These are phyloP conservation scores for Cenchrus americanus DNA, from an alignment of 176 grass and related monocot genomes.

Conservation along the genomic window DNA sequence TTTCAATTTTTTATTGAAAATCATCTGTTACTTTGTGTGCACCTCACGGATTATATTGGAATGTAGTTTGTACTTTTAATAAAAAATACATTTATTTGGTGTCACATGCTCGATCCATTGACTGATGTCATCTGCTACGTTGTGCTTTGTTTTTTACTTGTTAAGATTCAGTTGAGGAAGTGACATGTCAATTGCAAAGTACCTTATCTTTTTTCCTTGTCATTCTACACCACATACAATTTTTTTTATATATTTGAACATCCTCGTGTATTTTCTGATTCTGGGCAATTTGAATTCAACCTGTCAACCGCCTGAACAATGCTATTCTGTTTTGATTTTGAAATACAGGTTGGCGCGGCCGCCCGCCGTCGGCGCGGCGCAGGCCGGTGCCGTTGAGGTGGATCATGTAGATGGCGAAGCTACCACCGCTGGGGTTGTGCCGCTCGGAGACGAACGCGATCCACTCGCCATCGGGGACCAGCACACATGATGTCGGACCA, in stretches of 20 bases:
- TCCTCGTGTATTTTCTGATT: background rate
- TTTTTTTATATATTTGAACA: background rate
- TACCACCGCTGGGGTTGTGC: conserved; percentile 65
- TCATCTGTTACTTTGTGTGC: background rate
- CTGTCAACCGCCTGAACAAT: conserved; percentile 15
- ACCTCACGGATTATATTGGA: background rate
- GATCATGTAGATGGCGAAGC: conserved; percentile 83
- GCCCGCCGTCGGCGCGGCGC: conserved; percentile 63
- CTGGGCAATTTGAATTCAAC: background rate
- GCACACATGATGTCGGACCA: conserved; percentile 98
- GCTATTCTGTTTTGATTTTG: conserved; percentile 31
- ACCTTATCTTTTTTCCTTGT: background rate
- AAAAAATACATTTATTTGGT: conserved; percentile 8
- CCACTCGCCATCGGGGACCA: conserved; percentile 97
- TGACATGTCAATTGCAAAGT: background rate
- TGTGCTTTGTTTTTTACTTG: background rate
- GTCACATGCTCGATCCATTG: background rate
- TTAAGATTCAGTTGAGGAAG: background rate
- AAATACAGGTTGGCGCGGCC: conserved; percentile 76
- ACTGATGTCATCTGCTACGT: background rate
- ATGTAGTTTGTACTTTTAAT: background rate
- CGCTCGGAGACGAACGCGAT: conserved; percentile 89
- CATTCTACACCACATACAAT: background rate
- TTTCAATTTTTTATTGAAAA: background rate
- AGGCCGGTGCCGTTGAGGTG: conserved; percentile 83